A percentile compares a stretch with the other conserved stretches of the same genome.
Evolutionary conservation across 2,329 filamentous ascomycete species (phyloP).

Genomic region (Aspergillus pseudoterreus): DNA sequence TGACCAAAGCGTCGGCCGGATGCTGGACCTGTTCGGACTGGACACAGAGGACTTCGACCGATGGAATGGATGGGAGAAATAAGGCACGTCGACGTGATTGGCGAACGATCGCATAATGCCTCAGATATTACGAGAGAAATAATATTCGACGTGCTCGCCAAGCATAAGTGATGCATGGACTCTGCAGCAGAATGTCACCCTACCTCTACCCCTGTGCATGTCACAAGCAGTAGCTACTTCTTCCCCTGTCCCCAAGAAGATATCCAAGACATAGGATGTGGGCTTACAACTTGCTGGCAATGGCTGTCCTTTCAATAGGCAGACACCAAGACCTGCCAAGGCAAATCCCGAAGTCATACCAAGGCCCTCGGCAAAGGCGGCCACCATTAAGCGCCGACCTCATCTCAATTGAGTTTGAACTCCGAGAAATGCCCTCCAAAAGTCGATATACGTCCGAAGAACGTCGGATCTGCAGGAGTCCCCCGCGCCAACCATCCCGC

Average conservation of each 20-base stretch:
- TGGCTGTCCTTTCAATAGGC: background rate
- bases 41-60: conserved; percentile 38
- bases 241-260: too few relatives aligned
- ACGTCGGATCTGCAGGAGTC: background rate
- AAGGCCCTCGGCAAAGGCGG: background rate
- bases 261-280: too few relatives aligned
- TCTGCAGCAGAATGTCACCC: too few relatives aligned
- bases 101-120: background rate
- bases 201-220: too few relatives aligned
- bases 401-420: background rate
- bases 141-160: background rate
- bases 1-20: conserved; percentile 46
- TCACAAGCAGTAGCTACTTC: too few relatives aligned
- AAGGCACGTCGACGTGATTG: background rate
- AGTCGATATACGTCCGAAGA: background rate
- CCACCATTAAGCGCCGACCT: background rate
- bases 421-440: background rate
- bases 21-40: conserved; percentile 46
- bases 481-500: background rate
- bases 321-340: background rate
- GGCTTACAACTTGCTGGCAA: too few relatives aligned
- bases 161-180: too few relatives aligned
- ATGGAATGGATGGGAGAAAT: conserved; percentile 24
- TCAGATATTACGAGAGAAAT: background rate
- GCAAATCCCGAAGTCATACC: background rate